phyloP scores from a whole-genome alignment of 768 basidiomycete species.

The Hydnum rufescens region DNA sequence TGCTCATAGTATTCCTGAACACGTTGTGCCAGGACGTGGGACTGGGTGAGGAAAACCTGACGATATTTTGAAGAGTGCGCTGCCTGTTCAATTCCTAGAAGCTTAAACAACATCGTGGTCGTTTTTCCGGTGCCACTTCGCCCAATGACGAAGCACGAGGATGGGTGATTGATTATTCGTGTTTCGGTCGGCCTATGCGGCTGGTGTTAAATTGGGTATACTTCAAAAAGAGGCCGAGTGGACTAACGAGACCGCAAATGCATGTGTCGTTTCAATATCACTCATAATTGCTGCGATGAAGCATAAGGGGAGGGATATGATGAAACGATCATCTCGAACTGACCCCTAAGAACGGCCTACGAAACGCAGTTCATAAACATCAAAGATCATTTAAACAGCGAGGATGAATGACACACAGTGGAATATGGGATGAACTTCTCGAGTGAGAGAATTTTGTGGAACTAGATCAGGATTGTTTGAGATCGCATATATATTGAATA shows the following conservation, averaged over 20 bases:
- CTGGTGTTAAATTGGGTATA: neutral
- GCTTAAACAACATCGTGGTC: conserved; percentile 9
- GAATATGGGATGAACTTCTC: conserved; percentile 1
- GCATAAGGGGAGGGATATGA: neutral
- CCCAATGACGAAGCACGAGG: conserved; percentile 10
- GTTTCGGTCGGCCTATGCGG: conserved; percentile 1
- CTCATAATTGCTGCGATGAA: conserved; percentile 2
- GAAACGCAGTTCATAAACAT: neutral
- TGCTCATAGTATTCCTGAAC: conserved; percentile 7
- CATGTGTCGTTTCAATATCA: neutral
- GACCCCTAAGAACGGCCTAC: neutral
- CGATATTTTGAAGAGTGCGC: neutral
- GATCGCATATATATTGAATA: neutral
- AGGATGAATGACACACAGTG: neutral
- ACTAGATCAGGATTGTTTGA: neutral
- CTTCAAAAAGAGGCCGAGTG: neutral
- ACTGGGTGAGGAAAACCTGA: conserved; percentile 11
- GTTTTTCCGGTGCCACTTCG: conserved; percentile 11
- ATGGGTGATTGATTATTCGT: conserved; percentile 7
- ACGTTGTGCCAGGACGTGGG: conserved; percentile 4
- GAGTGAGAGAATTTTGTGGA: neutral
- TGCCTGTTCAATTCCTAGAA: conserved; percentile 5
- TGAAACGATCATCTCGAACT: neutral
- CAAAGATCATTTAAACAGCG: neutral
- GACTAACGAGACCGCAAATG: conserved; percentile 9